Evolutionary conservation across 768 basidiomycete species (phyloP).

Genomic region (Lanmaoa pseudosensibilis): DNA sequence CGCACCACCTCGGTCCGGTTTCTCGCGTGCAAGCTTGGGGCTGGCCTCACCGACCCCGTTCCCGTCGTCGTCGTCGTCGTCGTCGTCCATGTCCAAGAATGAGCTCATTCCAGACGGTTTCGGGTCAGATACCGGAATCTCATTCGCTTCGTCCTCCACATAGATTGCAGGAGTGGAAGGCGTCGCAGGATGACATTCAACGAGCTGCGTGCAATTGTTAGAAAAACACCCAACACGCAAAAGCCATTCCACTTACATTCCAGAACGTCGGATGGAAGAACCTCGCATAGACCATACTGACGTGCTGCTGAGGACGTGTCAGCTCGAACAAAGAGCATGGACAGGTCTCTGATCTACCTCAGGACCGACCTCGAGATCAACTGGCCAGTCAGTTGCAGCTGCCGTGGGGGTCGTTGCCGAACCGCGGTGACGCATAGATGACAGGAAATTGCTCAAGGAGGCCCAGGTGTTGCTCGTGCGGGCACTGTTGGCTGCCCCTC

Average conservation of each 20-base stretch:
- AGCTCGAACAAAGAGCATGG: background rate
- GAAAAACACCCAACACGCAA: background rate
- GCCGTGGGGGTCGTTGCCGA: background rate
- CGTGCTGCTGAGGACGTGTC: constrained; percentile 7
- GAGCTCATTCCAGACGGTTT: constrained; percentile 11
- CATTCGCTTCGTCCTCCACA: constrained; percentile 19
- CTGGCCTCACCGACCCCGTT: background rate
- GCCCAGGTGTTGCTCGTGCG: constrained; percentile 5
- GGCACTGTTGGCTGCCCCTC: background rate
- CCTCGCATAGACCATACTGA: constrained; percentile 23
- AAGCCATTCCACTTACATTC: constrained; percentile 9
- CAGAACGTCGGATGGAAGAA: constrained; percentile 24
- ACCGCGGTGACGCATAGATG: constrained; percentile 6
- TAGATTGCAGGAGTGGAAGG: constrained; percentile 15
- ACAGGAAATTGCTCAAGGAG: constrained; percentile 4
- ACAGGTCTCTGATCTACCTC: constrained; percentile 1
- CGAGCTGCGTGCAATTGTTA: background rate
- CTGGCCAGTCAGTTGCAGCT: background rate
- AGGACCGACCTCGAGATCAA: constrained; percentile 11
- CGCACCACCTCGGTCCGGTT: background rate
- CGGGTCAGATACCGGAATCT: constrained; percentile 3
- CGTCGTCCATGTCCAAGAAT: constrained; percentile 14
- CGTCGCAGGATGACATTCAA: constrained; percentile 18
- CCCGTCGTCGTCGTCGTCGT: background rate
- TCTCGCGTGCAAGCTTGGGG: background rate